These are phyloP conservation scores for Alternaria alternata DNA, from an alignment of 2,329 filamentous ascomycete species.

Conservation along the genomic window DNA sequence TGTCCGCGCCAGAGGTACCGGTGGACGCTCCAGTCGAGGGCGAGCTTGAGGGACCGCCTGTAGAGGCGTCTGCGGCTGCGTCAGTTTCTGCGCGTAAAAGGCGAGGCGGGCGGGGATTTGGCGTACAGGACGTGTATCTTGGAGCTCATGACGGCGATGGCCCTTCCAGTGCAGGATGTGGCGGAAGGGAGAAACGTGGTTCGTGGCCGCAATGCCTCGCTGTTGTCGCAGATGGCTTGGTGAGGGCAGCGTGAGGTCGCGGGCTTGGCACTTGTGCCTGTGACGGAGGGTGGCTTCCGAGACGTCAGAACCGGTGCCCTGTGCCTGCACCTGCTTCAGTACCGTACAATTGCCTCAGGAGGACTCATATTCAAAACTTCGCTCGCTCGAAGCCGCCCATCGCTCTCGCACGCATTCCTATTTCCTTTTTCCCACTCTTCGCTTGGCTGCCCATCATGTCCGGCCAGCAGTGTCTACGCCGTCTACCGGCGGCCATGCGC, in stretches of 20 bases:
- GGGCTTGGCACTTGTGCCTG: constrained; percentile 35
- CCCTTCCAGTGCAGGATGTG: constrained; percentile 23
- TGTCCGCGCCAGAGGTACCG: constrained; percentile 94
- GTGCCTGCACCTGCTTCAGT: constrained; percentile 25
- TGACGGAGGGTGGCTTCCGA: constrained; percentile 37
- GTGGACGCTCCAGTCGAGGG: constrained; percentile 95
- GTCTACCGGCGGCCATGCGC: constrained; percentile 42
- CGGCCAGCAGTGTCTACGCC: constrained; percentile 51
- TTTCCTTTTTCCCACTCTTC: constrained; percentile 17
- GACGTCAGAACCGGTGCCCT: constrained; percentile 37
- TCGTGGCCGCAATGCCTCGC: constrained; percentile 43
- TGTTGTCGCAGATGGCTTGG: constrained; percentile 24
- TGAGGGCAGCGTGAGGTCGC: constrained; percentile 34
- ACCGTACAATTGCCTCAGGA: constrained; percentile 41
- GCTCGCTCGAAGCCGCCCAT: constrained; percentile 18
- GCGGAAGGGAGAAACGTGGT: constrained; percentile 18
- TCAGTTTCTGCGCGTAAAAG: constrained; percentile 34
- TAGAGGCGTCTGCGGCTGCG: constrained; percentile 72
- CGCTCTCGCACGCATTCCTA: constrained; percentile 12
- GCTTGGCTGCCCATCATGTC: constrained; percentile 39
- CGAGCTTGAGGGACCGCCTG: constrained; percentile 88
- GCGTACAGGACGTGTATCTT: constrained; percentile 49
- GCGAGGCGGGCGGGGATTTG: constrained; percentile 16
- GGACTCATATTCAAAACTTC: not conserved
- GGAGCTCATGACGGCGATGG: constrained; percentile 50